Evolutionary conservation across 108 stramenopile genomes (phyloP).

Genomic region (Fistulifera solaris): DNA sequence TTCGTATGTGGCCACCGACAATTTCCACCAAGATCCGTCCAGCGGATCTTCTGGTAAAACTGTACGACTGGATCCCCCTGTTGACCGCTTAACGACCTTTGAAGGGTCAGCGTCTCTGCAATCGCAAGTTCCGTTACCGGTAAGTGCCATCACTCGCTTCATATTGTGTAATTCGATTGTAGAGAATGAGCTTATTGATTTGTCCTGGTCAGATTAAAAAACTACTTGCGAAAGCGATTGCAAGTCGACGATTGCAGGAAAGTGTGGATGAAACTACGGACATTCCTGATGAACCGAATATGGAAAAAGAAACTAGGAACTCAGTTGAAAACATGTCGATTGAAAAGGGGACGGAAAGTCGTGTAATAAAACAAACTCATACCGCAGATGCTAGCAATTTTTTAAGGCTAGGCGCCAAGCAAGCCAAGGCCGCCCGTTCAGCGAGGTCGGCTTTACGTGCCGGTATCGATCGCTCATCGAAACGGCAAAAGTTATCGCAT

Average conservation of each 20-base stretch:
- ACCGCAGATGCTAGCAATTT: slow-evolving; percentile 30
- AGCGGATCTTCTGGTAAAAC: not conserved
- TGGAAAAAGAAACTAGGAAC: too few species aligned
- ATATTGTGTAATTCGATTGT: not conserved
- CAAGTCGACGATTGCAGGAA: too few species aligned
- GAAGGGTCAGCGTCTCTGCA: slow-evolving; percentile 1
- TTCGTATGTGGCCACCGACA: slow-evolving; percentile 36
- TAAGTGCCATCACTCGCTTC: slow-evolving; percentile 1
- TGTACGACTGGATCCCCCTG: slow-evolving; percentile 49
- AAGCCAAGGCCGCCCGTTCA: slow-evolving; percentile 49
- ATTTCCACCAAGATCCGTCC: slow-evolving; percentile 3
- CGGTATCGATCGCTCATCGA: slow-evolving; percentile 42
- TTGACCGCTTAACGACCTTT: slow-evolving; percentile 49
- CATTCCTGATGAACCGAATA: too few species aligned
- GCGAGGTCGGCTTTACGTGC: slow-evolving; percentile 47
- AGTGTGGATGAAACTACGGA: too few species aligned
- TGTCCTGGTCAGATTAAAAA: not conserved
- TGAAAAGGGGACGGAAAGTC: too few species aligned
- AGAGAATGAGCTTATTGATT: slow-evolving; percentile 1
- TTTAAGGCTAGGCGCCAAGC: slow-evolving; percentile 47
- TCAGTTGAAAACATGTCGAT: too few species aligned
- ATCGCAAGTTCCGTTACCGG: too few species aligned
- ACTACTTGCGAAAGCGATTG: too few species aligned
- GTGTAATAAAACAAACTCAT: too few species aligned
- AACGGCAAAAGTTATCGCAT: slow-evolving; percentile 45